Conservation (phyloP, 2,329 filamentous ascomycete genomes). For the Chaetomiaceae sp. region DNA sequence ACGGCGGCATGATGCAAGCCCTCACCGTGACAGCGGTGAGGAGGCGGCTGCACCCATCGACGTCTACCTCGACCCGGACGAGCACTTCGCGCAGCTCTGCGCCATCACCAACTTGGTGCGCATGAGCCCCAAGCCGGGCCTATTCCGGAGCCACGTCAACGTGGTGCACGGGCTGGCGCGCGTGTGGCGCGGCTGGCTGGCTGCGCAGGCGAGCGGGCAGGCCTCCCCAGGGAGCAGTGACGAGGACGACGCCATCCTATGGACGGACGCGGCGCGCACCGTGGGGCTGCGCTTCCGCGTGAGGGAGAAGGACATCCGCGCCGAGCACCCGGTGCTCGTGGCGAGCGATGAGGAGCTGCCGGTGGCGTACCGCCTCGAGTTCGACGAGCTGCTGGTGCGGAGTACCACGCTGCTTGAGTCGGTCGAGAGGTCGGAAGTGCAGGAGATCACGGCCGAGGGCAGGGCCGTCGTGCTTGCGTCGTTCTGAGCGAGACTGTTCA, state of each 20-base stretch:
- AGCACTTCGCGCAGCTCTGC: conserved; percentile 70
- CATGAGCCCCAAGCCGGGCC: conserved; percentile 51
- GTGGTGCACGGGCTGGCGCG: conserved; percentile 63
- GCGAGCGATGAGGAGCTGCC: conserved; percentile 57
- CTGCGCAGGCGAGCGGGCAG: conserved; percentile 34
- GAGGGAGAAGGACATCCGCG: conserved; percentile 36
- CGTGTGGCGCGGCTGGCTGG: conserved; percentile 68
- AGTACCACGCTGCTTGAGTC: conserved; percentile 57
- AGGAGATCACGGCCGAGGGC: conserved; percentile 54
- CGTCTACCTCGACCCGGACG: conserved; percentile 60
- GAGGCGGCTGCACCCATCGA: too few relatives aligned
- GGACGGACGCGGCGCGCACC: conserved; percentile 57
- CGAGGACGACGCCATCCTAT: conserved; percentile 46
- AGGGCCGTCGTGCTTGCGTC: conserved; percentile 62
- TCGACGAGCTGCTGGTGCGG: conserved; percentile 63
- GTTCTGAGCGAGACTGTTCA: conserved; percentile 18
- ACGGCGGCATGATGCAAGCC: not conserved
- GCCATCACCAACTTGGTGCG: conserved; percentile 63
- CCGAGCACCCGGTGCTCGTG: conserved; percentile 47
- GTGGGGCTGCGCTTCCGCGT: conserved; percentile 67
- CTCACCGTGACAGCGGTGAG: too few relatives aligned
- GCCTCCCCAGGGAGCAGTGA: conserved; percentile 8
- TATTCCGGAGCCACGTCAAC: conserved; percentile 59
- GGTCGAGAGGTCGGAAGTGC: conserved; percentile 57
- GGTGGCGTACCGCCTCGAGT: conserved; percentile 63